Base-by-base conservation (phyloP, 495 filamentous ascomycete species). In the Gamarada debralockiae region DNA sequence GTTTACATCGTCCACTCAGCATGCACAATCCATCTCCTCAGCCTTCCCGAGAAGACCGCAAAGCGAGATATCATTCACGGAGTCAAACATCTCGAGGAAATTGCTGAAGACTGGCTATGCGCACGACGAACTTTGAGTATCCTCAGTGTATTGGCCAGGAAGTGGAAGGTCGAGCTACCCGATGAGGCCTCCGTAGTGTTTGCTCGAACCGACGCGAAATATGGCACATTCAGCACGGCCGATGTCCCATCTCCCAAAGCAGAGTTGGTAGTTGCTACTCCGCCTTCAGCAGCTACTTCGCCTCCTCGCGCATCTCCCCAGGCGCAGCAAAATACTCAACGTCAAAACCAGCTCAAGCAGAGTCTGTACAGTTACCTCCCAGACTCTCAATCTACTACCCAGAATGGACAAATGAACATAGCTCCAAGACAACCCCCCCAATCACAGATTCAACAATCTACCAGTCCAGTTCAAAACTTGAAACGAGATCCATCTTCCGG, bases 1-100 rank as follows among this genome's bases (percentile, higher is more conserved):
- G 91, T 96, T 9, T 98, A 98, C 69, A 97, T 98, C 61, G 78
- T 85, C 0, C 95, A 97, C 68, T 87, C 87, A 1, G 92, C 92
- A 13, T 93, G 89, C 66, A 96, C 92, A 1, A 90, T 97, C 44
- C 95, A 97, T 60, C 77, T 98, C 21, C 83, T 98, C 44, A 96
- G 96, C 59, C 75, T 97, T 1, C 90, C 90, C 0, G 90, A 96
- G 41, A 95, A 92, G 60, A 89, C 88, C 33, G 89, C 92, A 8
- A 85, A 79, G 56, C 74, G 92, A 58, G 93, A 98, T 67, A 85
- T 97, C 39, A 81, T 88, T 10, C 90, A 97, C 55, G 89, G 90
- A 5, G 75, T 97, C n/a, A 88, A 87, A 48, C 88, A 93, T 55
- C 80, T 97, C 12, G 93, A 97, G 68, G 95, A 98, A 63, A 97